Evolutionary conservation across 1,284 basidiomycete species (phyloP).

Genomic region (Ustilago hordei): DNA sequence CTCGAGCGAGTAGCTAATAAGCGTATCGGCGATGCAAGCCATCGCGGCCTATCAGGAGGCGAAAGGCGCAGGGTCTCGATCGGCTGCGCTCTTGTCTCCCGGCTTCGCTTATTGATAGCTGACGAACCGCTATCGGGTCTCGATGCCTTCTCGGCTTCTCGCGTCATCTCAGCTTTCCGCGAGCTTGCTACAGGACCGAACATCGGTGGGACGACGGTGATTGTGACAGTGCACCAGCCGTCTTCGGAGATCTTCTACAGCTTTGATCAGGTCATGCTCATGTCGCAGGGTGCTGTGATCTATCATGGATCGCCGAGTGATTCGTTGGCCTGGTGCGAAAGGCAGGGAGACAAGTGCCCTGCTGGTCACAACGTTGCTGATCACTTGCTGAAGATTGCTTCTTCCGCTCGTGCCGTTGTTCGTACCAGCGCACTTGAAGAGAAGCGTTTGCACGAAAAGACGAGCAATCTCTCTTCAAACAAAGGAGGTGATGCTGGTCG

Average conservation of each 20-base stretch:
- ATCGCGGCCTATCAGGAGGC: slow-evolving; percentile 58
- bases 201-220: slow-evolving; percentile 50
- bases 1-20: slow-evolving; percentile 49
- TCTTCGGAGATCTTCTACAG: slow-evolving; percentile 56
- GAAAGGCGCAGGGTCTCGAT: slow-evolving; percentile 58
- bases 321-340: slow-evolving; percentile 51
- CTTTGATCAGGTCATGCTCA: slow-evolving; percentile 54
- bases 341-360: slow-evolving; percentile 48
- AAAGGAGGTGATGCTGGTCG: slow-evolving; percentile 3
- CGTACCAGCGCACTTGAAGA: slow-evolving; percentile 14
- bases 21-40: slow-evolving; percentile 51
- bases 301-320: slow-evolving; percentile 55
- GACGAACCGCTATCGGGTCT: slow-evolving; percentile 61
- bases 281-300: slow-evolving; percentile 48
- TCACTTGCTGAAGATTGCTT: slow-evolving; percentile 52
- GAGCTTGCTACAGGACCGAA: slow-evolving; percentile 31
- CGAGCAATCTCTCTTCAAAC: slow-evolving; percentile 21
- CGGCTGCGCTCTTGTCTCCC: slow-evolving; percentile 55
- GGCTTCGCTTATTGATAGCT: slow-evolving; percentile 52
- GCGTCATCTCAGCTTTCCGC: slow-evolving; percentile 54
- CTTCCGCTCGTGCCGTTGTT: slow-evolving; percentile 11
- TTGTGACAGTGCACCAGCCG: slow-evolving; percentile 61
- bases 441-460: slow-evolving; percentile 17
- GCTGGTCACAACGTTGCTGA: slow-evolving; percentile 60
- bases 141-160: slow-evolving; percentile 54